Conservation (phyloP, 1,284 basidiomycete species). For the Polyporus tsugae region DNA sequence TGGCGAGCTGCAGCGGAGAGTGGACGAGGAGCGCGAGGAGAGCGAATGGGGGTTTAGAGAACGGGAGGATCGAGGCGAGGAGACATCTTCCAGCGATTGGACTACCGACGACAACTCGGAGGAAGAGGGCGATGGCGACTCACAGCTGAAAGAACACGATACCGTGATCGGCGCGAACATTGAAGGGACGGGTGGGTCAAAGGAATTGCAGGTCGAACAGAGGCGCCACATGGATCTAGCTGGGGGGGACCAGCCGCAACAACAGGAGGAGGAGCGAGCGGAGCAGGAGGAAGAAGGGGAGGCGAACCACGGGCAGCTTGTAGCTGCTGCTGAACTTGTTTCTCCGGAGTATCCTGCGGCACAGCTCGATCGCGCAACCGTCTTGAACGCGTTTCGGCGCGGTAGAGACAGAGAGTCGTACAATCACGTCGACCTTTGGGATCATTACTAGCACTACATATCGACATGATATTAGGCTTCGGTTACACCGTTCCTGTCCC, state of each 20-base stretch:
- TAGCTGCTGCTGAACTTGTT: not conserved
- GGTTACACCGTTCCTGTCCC: slow-evolving; percentile 45
- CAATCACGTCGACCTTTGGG: not conserved
- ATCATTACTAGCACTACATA: not conserved
- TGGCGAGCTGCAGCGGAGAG: not conserved
- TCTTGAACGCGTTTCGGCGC: not conserved
- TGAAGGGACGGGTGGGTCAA: not conserved
- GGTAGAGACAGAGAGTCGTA: not conserved
- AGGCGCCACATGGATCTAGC: not conserved
- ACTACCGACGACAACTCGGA: not conserved
- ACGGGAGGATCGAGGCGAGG: not conserved
- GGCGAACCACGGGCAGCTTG: not conserved
- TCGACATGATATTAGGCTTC: slow-evolving; percentile 29
- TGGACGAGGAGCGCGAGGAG: not conserved
- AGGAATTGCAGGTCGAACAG: not conserved
- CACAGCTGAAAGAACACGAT: not conserved
- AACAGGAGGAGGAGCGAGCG: not conserved
- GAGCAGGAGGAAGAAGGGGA: not conserved
- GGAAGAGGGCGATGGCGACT: not conserved
- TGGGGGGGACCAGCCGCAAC: not conserved
- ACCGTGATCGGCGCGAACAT: not conserved
- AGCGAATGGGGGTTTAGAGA: too few species aligned
- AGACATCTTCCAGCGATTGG: not conserved
- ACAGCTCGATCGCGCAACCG: not conserved
- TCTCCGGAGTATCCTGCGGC: not conserved